Evolutionary conservation across 2,329 filamentous ascomycete genomes (phyloP), one percentile per base, ranked within the genome.

Genomic region (Magnaporthiopsis incrustans): DNA sequence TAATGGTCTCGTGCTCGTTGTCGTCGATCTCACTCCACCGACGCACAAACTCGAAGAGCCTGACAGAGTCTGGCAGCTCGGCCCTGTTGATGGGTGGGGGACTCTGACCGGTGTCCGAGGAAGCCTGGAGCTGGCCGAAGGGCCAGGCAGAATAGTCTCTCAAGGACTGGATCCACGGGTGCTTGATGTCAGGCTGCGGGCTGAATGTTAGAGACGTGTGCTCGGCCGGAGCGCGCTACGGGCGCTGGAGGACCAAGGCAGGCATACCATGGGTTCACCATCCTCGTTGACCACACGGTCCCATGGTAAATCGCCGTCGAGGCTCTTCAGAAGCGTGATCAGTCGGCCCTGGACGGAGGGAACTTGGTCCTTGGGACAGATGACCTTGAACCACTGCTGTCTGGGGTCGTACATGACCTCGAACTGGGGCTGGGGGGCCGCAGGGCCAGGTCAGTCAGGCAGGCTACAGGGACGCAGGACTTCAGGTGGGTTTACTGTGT

Each of bases 21-120:
- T 70, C 59, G 56, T 69, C 69, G 7, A 73, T 63, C 14, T 69
- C 68, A 8, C 66, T 65, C 71, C 71, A 74, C 6, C 68, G 64
- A 11, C 59, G 59, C 11, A 60, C 59, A 44, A 44, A 38, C 10
- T 38, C 38, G n/a, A 38, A 60, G 12, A 18, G 59, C 18, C 44
- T 50, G 44, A n/a, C 44, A 18, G 44, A 50, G 44, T n/a, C 44
- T n/a, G 44, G 22, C 18, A n/a, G 44, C 18, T 50, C 44, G 44
- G 44, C 44, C 22, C 44, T n/a, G 14, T 50, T 6, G 18, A 50
- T 8, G 44, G 22, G 22, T 6, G 44, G 7, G 7, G 22, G 18
- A 50, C n/a, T 10, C 6, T 50, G 22, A n/a, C 10, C 44, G 18
- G 35, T 5, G 14, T 50, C 44, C 44, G n/a, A 50, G 7, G 5